Base-by-base conservation (phyloP, 2,329 filamentous ascomycete genomes). In the Alternaria triticimaculans region DNA sequence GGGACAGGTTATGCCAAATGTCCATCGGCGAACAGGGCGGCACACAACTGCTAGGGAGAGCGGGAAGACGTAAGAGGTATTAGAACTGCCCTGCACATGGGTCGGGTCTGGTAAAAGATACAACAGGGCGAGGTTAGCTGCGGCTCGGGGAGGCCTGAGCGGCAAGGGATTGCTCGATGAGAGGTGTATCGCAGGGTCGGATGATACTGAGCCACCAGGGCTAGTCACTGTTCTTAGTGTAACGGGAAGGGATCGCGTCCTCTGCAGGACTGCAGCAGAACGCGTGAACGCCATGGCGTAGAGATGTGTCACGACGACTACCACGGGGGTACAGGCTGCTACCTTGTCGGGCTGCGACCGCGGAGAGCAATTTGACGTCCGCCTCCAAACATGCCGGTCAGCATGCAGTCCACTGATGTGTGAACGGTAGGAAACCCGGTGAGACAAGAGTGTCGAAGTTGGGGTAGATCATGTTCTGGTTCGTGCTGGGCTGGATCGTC, bases 261-360 rank as follows among this genome's bases (percentile, higher is more conserved):
- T 63, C 55, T 60, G 65, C 59, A 68, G 71, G 72, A 41, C 37
- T 18, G 37, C 37, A 41, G 66, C 70, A 68, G 46, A 58, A 70
- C 66, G 67, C 67, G 70, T 71, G 68, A 72, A 71, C 64, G 70
- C 68, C 69, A 70, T 71, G 65, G 63, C 66, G 66, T 60, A 63
- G 63, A 70, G 30, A 28, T 49, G 72, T 78, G 69, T 73, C 72
- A 77, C 76, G 69, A 73, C 30, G 46, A 60, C 66, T 57, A 72
- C 72, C 74, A 73, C 59, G 65, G 73, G 65, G 56, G 71, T 72
- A 77, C 73, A 76, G 68, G 73, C 72, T 77, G 72, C 72, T 73
- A 78, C 75, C 67, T 65, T 74, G 73, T 72, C 73, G 71, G 70
- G 65, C 66, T 56, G 59, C 59, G 45, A 62, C 62, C 20, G 49